Evolutionary conservation across 2,329 filamentous ascomycete species (phyloP).

Genomic region (Ampelomyces quisqualis): DNA sequence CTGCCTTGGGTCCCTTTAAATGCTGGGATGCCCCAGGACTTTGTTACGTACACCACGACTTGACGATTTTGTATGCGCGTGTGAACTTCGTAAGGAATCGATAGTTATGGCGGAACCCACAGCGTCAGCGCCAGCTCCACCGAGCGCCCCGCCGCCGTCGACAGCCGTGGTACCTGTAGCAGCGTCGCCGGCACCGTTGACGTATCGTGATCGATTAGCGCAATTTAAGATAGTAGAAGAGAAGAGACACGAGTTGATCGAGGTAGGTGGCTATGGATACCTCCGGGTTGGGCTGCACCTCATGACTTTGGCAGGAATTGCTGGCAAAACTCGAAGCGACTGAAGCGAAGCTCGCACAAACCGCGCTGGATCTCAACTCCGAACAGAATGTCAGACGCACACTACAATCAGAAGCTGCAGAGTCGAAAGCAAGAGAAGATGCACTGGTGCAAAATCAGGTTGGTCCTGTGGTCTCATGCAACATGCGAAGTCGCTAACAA

Average conservation of each 20-base stretch:
- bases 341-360: conserved; percentile 39
- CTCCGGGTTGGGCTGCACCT: background rate
- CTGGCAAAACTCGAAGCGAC: conserved; percentile 42
- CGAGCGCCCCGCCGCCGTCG: conserved; percentile 15
- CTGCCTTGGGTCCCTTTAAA: conserved; percentile 29
- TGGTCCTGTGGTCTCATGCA: background rate
- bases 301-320: conserved; percentile 28
- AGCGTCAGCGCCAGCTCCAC: conserved; percentile 13
- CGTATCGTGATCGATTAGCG: conserved; percentile 38
- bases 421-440: conserved; percentile 34
- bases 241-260: conserved; percentile 41
- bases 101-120: conserved; percentile 18
- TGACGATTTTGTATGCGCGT: conserved; percentile 5
- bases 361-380: conserved; percentile 41
- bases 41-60: conserved; percentile 4
- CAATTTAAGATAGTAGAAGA: conserved; percentile 43
- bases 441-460: conserved; percentile 37
- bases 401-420: conserved; percentile 37
- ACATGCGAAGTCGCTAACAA: conserved; percentile 8
- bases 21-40: conserved; percentile 29
- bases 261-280: conserved; percentile 22
- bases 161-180: conserved; percentile 5
- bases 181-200: conserved; percentile 18
- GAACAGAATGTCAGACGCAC: conserved; percentile 43
- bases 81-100: conserved; percentile 6